Evolutionary conservation across 2,329 filamentous ascomycete species (phyloP).

Genomic region (Trichoderma sp.): DNA sequence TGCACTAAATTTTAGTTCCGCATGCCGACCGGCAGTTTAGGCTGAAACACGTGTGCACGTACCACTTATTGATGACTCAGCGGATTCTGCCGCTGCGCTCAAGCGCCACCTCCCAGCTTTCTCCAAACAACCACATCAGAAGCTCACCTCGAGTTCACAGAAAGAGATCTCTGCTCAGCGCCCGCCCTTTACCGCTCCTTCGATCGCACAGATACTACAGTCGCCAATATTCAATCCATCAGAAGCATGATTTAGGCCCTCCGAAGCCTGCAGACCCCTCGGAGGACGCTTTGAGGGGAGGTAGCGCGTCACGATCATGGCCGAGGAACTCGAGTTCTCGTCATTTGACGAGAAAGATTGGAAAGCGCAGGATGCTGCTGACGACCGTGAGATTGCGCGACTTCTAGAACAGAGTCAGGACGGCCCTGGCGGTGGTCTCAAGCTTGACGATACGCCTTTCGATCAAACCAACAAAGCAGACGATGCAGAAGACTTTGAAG

Average conservation of each 20-base stretch:
- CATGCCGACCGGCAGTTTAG: not conserved
- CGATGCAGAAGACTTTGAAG: conserved; percentile 86
- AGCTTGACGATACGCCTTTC: conserved; percentile 48
- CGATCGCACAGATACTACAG: not conserved
- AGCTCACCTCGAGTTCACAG: not conserved
- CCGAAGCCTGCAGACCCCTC: conserved; percentile 24
- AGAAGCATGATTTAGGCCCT: conserved; percentile 31
- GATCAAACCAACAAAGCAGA: conserved; percentile 79
- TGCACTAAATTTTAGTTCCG: not conserved
- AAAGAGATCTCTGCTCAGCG: not conserved
- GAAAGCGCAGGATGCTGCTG: conserved; percentile 47
- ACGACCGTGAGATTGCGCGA: conserved; percentile 48
- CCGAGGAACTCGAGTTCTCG: conserved; percentile 35
- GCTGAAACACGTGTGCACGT: conserved; percentile 14
- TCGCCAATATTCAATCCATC: not conserved
- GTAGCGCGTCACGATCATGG: conserved; percentile 33
- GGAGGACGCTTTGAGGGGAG: conserved; percentile 27
- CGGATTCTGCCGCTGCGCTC: not conserved
- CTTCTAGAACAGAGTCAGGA: conserved; percentile 45
- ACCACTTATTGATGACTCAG: conserved; percentile 8
- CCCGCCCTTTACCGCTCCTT: not conserved
- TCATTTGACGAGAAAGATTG: conserved; percentile 37
- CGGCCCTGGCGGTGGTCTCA: conserved; percentile 38
- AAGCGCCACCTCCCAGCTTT: not conserved
- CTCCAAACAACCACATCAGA: not conserved